Evolutionary conservation across 306 rosid genomes (phyloP).

Genomic region (Potentilla sterilis): DNA sequence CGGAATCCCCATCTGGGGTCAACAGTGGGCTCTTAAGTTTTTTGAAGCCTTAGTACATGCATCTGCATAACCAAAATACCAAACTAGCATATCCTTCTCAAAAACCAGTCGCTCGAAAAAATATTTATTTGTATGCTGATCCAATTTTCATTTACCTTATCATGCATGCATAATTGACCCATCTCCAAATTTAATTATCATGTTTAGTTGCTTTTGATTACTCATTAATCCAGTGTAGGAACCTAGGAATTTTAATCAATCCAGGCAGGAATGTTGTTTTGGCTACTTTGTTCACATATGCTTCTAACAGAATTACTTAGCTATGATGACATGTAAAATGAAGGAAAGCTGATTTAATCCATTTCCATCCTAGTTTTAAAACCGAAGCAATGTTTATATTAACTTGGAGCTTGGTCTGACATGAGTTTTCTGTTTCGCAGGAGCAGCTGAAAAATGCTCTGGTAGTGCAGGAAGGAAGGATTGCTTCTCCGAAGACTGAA

Average conservation of each 20-base stretch:
- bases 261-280: background rate
- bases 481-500: conserved; percentile 9
- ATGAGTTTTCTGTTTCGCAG: conserved; percentile 17
- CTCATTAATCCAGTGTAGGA: background rate
- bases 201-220: background rate
- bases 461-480: conserved; percentile 19
- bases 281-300: background rate
- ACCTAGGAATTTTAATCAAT: background rate
- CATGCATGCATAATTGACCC: background rate
- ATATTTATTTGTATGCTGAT: background rate
- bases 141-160: background rate
- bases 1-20: background rate
- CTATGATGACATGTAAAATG: background rate
- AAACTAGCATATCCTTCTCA: background rate
- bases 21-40: background rate
- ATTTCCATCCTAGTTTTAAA: background rate
- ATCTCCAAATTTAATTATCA: background rate
- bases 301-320: background rate
- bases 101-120: background rate
- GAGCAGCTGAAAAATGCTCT: conserved; percentile 20
- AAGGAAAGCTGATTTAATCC: background rate
- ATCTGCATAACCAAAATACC: background rate
- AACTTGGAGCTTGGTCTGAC: conserved; percentile 4
- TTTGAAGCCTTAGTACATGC: background rate
- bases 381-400: background rate